Percentiles rank a stretch among this genome's conserved stretches.
phyloP scores from a whole-genome alignment of 768 basidiomycete genomes.

The Hydnum rufescens region DNA sequence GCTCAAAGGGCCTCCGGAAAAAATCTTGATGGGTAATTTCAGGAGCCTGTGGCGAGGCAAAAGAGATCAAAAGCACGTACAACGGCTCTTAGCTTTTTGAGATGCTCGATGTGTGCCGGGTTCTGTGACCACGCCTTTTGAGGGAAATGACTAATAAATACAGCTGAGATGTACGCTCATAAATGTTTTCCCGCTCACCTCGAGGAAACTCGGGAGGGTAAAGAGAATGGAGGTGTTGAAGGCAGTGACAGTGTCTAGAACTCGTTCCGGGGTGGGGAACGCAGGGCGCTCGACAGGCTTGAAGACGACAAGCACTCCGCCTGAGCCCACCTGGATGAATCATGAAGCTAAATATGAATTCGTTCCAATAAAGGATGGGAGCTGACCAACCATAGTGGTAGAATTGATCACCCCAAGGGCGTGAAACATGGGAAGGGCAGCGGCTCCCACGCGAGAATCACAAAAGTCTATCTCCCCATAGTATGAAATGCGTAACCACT shows the following conservation, averaged over 20 bases:
- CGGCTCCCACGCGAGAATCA: conserved; percentile 1
- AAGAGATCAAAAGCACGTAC: conserved; percentile 4
- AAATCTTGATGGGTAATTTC: conserved; percentile 5
- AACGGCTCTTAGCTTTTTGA: conserved; percentile 7
- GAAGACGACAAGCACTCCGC: conserved; percentile 4
- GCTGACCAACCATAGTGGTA: background rate
- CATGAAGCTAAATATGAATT: conserved; percentile 2
- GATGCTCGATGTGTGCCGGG: background rate
- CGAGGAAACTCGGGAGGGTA: conserved; percentile 11
- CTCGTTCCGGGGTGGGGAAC: conserved; percentile 8
- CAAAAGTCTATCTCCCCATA: conserved; percentile 6
- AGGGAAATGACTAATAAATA: background rate
- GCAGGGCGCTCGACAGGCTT: conserved; percentile 6
- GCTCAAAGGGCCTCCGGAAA: conserved; percentile 10
- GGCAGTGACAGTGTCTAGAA: conserved; percentile 5
- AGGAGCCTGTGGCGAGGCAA: background rate
- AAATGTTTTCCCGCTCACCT: background rate
- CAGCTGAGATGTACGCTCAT: background rate
- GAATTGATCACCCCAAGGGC: conserved; percentile 3
- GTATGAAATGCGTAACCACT: conserved; percentile 2
- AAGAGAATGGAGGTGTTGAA: conserved; percentile 3
- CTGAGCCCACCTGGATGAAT: background rate
- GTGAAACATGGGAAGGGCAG: conserved; percentile 5
- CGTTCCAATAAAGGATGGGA: background rate
- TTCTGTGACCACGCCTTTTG: conserved; percentile 7